phyloP scores from a whole-genome alignment of 371 early-diverging fungal genomes.

The Circinella minor region DNA sequence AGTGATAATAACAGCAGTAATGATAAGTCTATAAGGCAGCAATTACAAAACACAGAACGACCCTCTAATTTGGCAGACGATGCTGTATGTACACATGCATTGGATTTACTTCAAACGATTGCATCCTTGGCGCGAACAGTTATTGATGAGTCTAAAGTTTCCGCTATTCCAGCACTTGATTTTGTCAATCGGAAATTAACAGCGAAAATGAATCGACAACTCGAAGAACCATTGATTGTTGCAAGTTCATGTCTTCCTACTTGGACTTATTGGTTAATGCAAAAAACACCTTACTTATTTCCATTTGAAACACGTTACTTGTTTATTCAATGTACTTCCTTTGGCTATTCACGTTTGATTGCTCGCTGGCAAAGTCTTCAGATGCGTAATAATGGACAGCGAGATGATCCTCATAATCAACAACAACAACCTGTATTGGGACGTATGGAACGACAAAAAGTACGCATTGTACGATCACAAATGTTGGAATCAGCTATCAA shows the following conservation, averaged over 20 bases:
- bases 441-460: constrained; percentile 82
- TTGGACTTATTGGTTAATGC: constrained; percentile 76
- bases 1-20: constrained; percentile 23
- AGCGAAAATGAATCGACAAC: constrained; percentile 83
- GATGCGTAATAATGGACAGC: constrained; percentile 40
- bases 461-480: constrained; percentile 75
- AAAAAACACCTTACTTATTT: constrained; percentile 78
- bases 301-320: constrained; percentile 83
- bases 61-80: constrained; percentile 30
- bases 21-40: constrained; percentile 4
- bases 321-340: constrained; percentile 82
- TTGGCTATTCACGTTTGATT: constrained; percentile 85
- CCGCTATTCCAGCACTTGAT: constrained; percentile 44
- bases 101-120: constrained; percentile 58
- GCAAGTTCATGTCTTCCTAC: constrained; percentile 79
- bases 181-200: constrained; percentile 84
- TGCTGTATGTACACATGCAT: constrained; percentile 43
- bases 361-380: constrained; percentile 61
- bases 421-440: constrained; percentile 60
- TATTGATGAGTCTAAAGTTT: constrained; percentile 17
- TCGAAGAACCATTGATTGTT: constrained; percentile 89
- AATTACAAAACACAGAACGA: constrained; percentile 21
- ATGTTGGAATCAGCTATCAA: constrained; percentile 83
- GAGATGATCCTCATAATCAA: constrained; percentile 21
- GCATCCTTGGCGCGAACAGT: constrained; percentile 18